Evolutionary conservation across 176 grass and related monocot species (phyloP), one percentile per base, ranked within the genome.

Genomic region (Dendrocalamus sinicus): DNA sequence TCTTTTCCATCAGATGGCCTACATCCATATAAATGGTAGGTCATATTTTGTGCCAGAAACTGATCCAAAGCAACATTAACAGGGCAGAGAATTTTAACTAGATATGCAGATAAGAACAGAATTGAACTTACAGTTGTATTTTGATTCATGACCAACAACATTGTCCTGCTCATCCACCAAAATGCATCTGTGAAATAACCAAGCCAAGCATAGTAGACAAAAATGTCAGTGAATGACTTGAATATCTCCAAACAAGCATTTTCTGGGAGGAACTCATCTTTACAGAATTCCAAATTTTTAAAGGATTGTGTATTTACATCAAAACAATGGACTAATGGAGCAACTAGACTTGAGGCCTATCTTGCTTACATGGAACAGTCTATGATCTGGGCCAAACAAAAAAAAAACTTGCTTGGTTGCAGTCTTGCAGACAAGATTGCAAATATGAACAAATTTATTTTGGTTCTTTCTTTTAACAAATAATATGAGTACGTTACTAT

Each of bases 1-100:
- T 99, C 45, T 91, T 99, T 86, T 99, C 94, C 96, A 96, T 96
- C 91, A 99, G 76, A 91, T 99, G 96, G 62, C 96, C 96, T 99
- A 86, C 50, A 52, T 75, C 20, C 65, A 59, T 23, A 76, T 20
- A 82, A 80, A 65, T 52, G 58, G 60, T 2, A 22, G 59, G 16
- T 94, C 26, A 88, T 53, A 16, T 54, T 55, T 37, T 12, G 12
- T 47, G 48, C 17, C 71, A 73, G 13, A 37, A 43, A 47, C 17
- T 45, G 1, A 68, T 75, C 37, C 13, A 62, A 83, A 67, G 39
- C 22, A 73, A 44, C 7, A 74, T 72, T 8, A 20, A 61, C 8
- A 82, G 41, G 59, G 17, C 24, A 70, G 2, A 47, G 1, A 78
- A 78, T 58, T 19, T 60, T 60, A 78, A 22, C 2, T 39, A 79